These are phyloP conservation scores for Gymnopilus junonius DNA, from an alignment of 768 basidiomycete genomes.

Conservation along the genomic window DNA sequence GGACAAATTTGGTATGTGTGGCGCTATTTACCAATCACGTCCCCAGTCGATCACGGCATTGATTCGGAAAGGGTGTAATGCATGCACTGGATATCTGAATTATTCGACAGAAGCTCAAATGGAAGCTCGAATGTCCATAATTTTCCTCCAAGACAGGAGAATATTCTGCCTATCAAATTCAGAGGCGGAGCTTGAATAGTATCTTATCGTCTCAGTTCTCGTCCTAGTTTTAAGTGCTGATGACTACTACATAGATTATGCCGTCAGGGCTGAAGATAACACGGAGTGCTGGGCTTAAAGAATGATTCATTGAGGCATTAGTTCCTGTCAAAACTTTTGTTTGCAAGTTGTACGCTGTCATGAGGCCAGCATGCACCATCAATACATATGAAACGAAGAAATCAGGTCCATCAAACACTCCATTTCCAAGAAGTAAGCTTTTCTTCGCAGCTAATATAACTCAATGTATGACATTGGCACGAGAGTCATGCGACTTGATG, in stretches of 20 bases:
- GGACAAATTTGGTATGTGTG: slow-evolving; percentile 15
- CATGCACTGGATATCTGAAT: background rate
- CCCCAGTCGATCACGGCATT: background rate
- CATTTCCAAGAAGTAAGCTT: background rate
- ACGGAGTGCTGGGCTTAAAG: too few relatives aligned
- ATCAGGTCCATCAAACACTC: background rate
- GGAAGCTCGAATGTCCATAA: too few relatives aligned
- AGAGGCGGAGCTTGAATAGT: background rate
- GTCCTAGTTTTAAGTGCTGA: too few relatives aligned
- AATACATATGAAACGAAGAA: too few relatives aligned
- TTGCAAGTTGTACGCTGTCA: too few relatives aligned
- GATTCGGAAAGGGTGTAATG: background rate
- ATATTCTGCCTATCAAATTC: background rate
- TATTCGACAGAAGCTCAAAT: too few relatives aligned
- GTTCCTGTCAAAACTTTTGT: too few relatives aligned
- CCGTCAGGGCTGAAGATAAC: background rate
- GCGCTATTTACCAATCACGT: slow-evolving; percentile 9
- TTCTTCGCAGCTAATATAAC: background rate
- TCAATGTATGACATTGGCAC: background rate
- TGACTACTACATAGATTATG: background rate
- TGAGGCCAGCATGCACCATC: too few relatives aligned
- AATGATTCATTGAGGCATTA: too few relatives aligned
- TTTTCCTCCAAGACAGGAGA: too few relatives aligned
- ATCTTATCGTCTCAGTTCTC: background rate
- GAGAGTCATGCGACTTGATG: background rate